Conservation (phyloP, 139 green algal genomes). For the Zygnema circumcarinatum region DNA sequence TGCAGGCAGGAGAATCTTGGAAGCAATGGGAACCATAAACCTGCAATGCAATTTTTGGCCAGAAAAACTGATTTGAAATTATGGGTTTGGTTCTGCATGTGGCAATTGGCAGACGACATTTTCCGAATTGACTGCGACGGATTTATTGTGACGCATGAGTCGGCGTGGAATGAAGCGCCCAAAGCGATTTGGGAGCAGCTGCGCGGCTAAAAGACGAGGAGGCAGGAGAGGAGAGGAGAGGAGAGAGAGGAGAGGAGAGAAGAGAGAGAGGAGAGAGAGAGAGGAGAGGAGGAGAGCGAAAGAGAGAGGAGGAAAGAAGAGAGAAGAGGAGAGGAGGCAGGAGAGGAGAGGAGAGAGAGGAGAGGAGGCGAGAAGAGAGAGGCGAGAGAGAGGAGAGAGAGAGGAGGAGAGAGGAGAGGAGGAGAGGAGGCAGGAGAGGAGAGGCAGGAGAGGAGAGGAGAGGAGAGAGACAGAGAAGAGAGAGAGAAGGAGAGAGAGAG, state of each 20-base stretch:
- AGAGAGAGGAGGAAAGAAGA: not conserved
- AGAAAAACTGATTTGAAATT: too few relatives aligned
- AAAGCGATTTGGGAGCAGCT: constrained; percentile 12
- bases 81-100: too few relatives aligned
- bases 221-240: not conserved
- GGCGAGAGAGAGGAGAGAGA: not conserved
- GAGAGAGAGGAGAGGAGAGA: not conserved
- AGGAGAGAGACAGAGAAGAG: not conserved
- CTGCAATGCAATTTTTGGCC: too few relatives aligned
- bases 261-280: not conserved
- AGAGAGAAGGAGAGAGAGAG: not conserved
- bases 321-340: not conserved
- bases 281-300: not conserved
- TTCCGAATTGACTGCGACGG: constrained; percentile 11
- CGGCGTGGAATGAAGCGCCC: constrained; percentile 34
- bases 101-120: constrained; percentile 44
- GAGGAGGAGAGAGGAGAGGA: not conserved
- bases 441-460: not conserved
- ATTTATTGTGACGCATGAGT: constrained; percentile 29
- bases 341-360: not conserved
- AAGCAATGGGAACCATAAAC: too few relatives aligned
- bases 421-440: not conserved
- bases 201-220: not conserved
- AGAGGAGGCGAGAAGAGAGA: not conserved
- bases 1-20: too few relatives aligned